Base-by-base conservation (phyloP, 805 yeast species). In the Starmerella vaccinii region DNA sequence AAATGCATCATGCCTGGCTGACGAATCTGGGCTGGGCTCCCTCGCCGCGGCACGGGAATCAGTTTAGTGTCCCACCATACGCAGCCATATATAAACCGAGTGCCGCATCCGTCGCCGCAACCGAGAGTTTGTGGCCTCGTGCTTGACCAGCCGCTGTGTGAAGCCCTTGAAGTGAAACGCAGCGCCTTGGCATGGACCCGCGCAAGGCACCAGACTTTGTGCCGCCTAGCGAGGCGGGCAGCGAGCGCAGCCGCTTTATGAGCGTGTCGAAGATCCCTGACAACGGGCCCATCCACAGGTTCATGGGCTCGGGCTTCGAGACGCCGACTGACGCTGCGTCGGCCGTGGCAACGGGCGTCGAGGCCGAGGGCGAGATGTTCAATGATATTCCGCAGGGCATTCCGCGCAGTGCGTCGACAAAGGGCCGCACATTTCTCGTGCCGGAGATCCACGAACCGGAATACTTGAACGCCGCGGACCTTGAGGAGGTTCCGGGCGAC, bases 401-500 rank as follows among this genome's bases (percentile, higher is more conserved):
- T 37, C 62, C 61, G 35, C 56, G 56, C 19, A 47, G 49, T 22
- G 51, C 51, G 10, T 51, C 84, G 21, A 19, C 40, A 7, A 18
- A 33, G 12, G 46, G 52, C 13, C 50, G 55, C 26, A 46, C 47
- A 30, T 60, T 60, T 34, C 59, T 59, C 21, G 63, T 60, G 22
- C 63, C 63, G 12, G 60, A 58, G 39, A 54, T 59, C 44, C 50
- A 53, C 50, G 63, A 60, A 51, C 63, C 63, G 16, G 63, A 59
- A 37, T 60, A 60, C 50, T 50, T 55, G 22, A 59, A 51, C 61
- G 82, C 86, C 47, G 97, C 97, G 0, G 96, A 89, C 62, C 73
- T 92, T 52, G 98, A 92, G 65, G 98, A 92, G 67, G 96, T 92
- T 12, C 98, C 98, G 0, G 89, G 84, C 59, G 97, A 97, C 1